phyloP scores from a whole-genome alignment of 2,329 filamentous ascomycete genomes.

The Dothiorella sarmentorum region DNA sequence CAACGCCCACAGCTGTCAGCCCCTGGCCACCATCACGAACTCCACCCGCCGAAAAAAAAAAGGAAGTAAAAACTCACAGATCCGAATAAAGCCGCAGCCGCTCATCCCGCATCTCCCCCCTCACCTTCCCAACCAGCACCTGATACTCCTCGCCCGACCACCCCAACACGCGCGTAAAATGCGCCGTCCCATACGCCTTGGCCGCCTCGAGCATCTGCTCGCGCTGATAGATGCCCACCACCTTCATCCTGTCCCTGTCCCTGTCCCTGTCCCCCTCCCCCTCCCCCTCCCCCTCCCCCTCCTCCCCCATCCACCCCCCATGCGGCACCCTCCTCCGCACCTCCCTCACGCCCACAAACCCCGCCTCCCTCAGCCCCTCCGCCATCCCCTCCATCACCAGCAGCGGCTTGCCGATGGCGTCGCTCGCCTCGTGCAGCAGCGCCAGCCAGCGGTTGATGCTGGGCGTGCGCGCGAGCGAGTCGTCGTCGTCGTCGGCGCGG shows the following conservation, averaged over 20 bases:
- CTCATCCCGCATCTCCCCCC: slow-evolving; percentile 22
- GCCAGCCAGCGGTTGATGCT: neutral
- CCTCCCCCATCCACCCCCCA: slow-evolving; percentile 23
- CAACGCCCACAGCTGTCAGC: no score
- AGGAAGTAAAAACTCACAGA: slow-evolving; percentile 2
- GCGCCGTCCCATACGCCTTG: slow-evolving; percentile 41
- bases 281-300: slow-evolving; percentile 25
- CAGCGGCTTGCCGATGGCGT: slow-evolving; percentile 33
- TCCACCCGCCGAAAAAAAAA: no score
- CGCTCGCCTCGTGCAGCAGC: neutral
- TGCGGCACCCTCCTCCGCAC: slow-evolving; percentile 21
- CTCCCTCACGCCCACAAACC: slow-evolving; percentile 43
- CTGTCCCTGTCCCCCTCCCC: slow-evolving; percentile 23
- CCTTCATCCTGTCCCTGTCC: slow-evolving; percentile 21
- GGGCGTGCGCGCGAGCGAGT: slow-evolving; percentile 18
- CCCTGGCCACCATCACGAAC: no score
- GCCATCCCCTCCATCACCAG: slow-evolving; percentile 37
- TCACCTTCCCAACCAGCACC: slow-evolving; percentile 30
- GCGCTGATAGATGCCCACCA: slow-evolving; percentile 28
- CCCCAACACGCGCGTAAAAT: slow-evolving; percentile 41
- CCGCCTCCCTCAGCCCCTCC: slow-evolving; percentile 38
- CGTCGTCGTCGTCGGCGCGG: slow-evolving; percentile 21
- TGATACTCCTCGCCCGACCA: slow-evolving; percentile 43
- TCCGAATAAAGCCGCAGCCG: neutral
- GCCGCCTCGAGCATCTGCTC: slow-evolving; percentile 41